Conservation (phyloP, 768 basidiomycete species). For the Boletus edulis region DNA sequence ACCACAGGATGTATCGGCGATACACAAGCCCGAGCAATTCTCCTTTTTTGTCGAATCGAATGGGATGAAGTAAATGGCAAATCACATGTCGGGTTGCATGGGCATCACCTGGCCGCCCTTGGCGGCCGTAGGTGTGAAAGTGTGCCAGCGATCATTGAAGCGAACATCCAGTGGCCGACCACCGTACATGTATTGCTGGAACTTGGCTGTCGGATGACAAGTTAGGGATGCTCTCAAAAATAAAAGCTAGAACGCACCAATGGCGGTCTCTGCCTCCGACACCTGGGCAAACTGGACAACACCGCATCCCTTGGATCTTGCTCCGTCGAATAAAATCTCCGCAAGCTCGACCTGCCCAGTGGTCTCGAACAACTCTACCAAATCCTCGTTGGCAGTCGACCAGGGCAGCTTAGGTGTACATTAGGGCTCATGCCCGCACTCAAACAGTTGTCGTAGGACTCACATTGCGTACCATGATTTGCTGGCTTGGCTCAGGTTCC, state of each 20-base stretch:
- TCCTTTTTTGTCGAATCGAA: background rate
- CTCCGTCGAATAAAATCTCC: conserved; percentile 91
- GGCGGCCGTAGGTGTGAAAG: conserved; percentile 84
- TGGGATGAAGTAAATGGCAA: background rate
- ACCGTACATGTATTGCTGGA: conserved; percentile 94
- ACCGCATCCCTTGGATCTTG: conserved; percentile 91
- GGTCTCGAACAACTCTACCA: conserved; percentile 97
- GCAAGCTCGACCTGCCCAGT: conserved; percentile 94
- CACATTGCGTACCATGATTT: conserved; percentile 98
- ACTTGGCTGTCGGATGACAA: conserved; percentile 59
- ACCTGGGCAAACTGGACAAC: conserved; percentile 93
- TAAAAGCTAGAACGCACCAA: conserved; percentile 47
- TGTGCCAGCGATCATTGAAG: conserved; percentile 96
- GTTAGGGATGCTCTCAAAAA: background rate
- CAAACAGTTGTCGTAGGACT: conserved; percentile 35
- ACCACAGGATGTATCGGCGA: background rate
- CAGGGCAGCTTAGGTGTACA: conserved; percentile 72
- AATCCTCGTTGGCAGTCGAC: conserved; percentile 98
- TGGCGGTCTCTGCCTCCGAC: conserved; percentile 90
- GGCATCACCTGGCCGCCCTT: conserved; percentile 78
- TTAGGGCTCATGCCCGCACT: background rate
- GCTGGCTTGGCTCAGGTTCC: conserved; percentile 85
- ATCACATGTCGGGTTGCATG: conserved; percentile 55
- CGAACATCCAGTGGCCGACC: conserved; percentile 87
- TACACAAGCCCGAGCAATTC: background rate